phyloP scores from a whole-genome alignment of 177 flowering plant species.

The Vitis hybrid region DNA sequence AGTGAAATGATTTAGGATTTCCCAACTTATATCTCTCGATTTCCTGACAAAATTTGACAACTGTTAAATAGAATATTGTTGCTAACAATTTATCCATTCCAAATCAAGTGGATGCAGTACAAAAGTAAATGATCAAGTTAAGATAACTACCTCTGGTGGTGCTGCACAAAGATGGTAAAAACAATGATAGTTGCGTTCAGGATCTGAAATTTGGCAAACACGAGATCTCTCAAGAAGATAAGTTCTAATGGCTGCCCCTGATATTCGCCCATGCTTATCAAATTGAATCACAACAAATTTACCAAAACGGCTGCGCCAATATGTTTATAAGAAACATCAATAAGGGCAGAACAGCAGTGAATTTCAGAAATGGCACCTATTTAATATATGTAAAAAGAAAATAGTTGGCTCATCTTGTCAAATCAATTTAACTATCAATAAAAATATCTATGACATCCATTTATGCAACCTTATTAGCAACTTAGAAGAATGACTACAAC shows the following conservation, averaged over 20 bases:
- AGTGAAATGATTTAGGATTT: constrained; percentile 55
- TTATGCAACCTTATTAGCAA: too few species aligned
- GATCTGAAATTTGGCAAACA: constrained; percentile 90
- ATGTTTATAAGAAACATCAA: too few species aligned
- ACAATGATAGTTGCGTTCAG: constrained; percentile 90
- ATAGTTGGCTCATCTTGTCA: too few species aligned
- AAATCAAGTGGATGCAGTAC: constrained; percentile 7
- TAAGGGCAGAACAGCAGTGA: too few species aligned
- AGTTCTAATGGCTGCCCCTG: constrained; percentile 92
- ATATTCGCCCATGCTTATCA: constrained; percentile 77
- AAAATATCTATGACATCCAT: too few species aligned
- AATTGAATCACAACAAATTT: constrained; percentile 93
- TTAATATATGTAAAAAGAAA: too few species aligned
- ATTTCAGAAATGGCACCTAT: too few species aligned
- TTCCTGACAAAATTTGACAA: constrained; percentile 32
- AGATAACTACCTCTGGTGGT: constrained; percentile 58
- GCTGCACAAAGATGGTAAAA: constrained; percentile 93
- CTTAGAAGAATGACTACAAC: too few species aligned
- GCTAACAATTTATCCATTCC: neutral
- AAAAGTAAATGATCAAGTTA: neutral
- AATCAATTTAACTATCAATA: too few species aligned
- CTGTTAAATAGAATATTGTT: neutral
- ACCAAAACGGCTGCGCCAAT: constrained; percentile 78
- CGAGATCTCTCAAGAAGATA: constrained; percentile 93
- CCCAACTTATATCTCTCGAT: constrained; percentile 60